Percentiles rank a stretch among this genome's conserved stretches.
These are phyloP conservation scores for Backusella psychrophila DNA, from an alignment of 192 early-diverging fungal species.

Conservation along the genomic window DNA sequence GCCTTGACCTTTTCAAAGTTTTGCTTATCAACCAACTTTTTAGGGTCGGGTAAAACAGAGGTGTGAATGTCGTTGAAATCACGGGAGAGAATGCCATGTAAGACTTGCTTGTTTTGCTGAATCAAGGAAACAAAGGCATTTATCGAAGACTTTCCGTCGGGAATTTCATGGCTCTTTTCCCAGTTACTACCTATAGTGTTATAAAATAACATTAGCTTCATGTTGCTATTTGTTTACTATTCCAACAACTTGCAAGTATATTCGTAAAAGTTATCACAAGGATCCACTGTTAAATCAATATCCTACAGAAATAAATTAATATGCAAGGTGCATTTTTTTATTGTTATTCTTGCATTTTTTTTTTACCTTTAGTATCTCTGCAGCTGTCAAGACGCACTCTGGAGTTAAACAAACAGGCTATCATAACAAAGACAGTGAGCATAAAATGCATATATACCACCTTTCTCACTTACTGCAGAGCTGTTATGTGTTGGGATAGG, in stretches of 20 bases:
- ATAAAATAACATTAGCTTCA: not conserved
- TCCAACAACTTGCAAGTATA: constrained; percentile 51
- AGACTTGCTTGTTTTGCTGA: constrained; percentile 35
- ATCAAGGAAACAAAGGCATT: constrained; percentile 17
- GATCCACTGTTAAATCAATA: constrained; percentile 56
- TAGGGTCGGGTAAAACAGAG: constrained; percentile 37
- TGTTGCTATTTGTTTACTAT: not conserved
- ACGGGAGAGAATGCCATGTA: constrained; percentile 45
- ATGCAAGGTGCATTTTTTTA: not conserved
- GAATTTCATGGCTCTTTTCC: constrained; percentile 52
- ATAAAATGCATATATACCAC: too few species aligned
- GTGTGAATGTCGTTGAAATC: constrained; percentile 33
- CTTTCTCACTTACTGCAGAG: not conserved
- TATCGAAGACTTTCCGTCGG: constrained; percentile 55
- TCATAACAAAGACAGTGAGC: too few species aligned
- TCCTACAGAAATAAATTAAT: constrained; percentile 19
- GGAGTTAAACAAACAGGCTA: constrained; percentile 49
- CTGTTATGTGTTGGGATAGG: not conserved
- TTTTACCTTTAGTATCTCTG: constrained; percentile 46
- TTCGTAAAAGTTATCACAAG: constrained; percentile 69
- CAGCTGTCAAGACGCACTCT: constrained; percentile 64
- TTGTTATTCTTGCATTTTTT: not conserved
- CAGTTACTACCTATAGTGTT: constrained; percentile 52
- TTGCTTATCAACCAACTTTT: constrained; percentile 45
- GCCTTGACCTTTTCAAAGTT: constrained; percentile 61